Evolutionary conservation across 306 rosid species (phyloP).

Genomic region (Lathyrus tuberosus): DNA sequence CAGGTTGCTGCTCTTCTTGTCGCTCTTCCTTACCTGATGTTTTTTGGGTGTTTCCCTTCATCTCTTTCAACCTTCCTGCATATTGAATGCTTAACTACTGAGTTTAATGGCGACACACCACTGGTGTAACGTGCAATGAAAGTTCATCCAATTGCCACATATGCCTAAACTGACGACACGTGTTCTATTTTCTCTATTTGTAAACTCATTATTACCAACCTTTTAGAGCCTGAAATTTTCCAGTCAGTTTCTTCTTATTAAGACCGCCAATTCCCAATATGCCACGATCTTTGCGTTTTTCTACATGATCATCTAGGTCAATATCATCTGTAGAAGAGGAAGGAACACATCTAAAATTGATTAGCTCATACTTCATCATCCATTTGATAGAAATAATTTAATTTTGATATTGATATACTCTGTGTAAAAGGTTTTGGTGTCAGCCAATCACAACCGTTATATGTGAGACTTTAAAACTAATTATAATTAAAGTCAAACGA

Average conservation of each 20-base stretch:
- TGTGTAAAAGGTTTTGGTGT: too few species aligned
- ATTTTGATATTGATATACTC: too few species aligned
- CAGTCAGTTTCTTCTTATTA: slow-evolving; percentile 76
- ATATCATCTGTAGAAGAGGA: slow-evolving; percentile 69
- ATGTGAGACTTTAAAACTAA: too few species aligned
- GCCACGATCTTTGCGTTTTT: slow-evolving; percentile 69
- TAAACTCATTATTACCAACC: slow-evolving; percentile 50
- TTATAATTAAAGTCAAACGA: too few species aligned
- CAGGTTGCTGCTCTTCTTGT: slow-evolving; percentile 61
- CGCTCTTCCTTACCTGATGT: slow-evolving; percentile 61
- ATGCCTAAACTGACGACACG: too few species aligned
- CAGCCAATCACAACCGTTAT: too few species aligned
- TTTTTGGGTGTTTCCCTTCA: slow-evolving; percentile 69
- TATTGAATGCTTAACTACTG: slow-evolving; percentile 23
- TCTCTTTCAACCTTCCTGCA: slow-evolving; percentile 83
- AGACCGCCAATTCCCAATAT: slow-evolving; percentile 56
- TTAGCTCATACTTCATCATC: slow-evolving; percentile 24
- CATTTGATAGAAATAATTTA: slow-evolving; percentile 1
- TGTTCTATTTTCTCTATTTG: too few species aligned
- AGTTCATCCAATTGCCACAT: too few species aligned
- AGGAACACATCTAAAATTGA: slow-evolving; percentile 19
- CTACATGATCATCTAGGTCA: slow-evolving; percentile 64
- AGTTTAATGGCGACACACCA: too few species aligned
- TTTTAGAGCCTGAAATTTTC: slow-evolving; percentile 74
- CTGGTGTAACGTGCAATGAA: too few species aligned